Percentiles rank a stretch among this genome's conserved stretches.
phyloP scores from a whole-genome alignment of 192 early-diverging fungal species.

The Spizellomyces sp. region DNA sequence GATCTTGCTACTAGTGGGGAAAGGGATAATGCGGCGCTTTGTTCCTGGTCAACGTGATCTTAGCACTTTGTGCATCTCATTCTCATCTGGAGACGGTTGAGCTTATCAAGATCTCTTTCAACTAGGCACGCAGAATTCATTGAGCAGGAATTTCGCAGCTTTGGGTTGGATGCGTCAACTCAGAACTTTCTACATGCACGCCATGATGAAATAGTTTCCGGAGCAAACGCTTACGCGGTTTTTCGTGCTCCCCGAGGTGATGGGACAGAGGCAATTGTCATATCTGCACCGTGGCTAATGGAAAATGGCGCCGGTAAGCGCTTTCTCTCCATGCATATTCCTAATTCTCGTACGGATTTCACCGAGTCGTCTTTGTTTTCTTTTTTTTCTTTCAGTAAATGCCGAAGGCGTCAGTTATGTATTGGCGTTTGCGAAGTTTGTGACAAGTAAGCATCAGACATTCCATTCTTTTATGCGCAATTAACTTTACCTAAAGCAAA shows the following conservation, averaged over 20 bases:
- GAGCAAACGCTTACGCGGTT: slow-evolving; percentile 81
- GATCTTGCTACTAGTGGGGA: too few species aligned
- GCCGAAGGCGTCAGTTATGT: slow-evolving; percentile 42
- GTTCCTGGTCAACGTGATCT: too few species aligned
- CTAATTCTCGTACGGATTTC: neutral
- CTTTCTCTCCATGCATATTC: neutral
- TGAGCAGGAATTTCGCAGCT: slow-evolving; percentile 45
- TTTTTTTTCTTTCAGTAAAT: slow-evolving; percentile 31
- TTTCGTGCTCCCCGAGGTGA: slow-evolving; percentile 80
- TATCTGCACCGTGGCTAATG: slow-evolving; percentile 81
- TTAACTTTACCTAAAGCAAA: neutral
- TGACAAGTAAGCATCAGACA: slow-evolving; percentile 33
- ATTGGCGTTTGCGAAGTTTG: slow-evolving; percentile 47
- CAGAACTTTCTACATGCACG: slow-evolving; percentile 48
- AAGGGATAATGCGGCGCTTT: too few species aligned
- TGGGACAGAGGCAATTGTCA: slow-evolving; percentile 83
- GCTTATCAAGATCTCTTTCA: neutral
- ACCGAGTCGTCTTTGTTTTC: neutral
- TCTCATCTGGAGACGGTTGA: too few species aligned
- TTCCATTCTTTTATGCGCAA: neutral
- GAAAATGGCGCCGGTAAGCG: slow-evolving; percentile 54
- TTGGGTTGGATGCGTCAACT: slow-evolving; percentile 55
- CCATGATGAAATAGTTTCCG: slow-evolving; percentile 39
- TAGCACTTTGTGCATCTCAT: too few species aligned
- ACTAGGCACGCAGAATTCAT: slow-evolving; percentile 47